These are phyloP conservation scores for Cyberlindnera meyerae DNA, from an alignment of 805 yeast species.

Conservation along the genomic window DNA sequence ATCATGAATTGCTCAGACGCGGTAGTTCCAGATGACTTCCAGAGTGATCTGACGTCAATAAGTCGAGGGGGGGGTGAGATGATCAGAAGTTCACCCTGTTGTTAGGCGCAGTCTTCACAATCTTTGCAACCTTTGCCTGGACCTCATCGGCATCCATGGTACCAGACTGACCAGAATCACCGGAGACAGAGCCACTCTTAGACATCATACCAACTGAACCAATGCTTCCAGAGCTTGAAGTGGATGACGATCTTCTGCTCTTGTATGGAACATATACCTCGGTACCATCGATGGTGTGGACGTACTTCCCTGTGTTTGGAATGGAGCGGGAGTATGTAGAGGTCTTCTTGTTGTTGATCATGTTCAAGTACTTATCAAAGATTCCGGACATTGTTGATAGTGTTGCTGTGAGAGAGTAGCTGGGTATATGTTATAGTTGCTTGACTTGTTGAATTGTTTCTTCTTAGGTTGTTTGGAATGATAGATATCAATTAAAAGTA, in stretches of 20 bases:
- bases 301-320: conserved; percentile 17
- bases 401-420: too few species aligned
- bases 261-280: conserved; percentile 19
- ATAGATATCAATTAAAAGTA: too few species aligned
- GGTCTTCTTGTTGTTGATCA: conserved; percentile 19
- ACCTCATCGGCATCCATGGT: conserved; percentile 5
- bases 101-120: conserved; percentile 17
- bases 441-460: too few species aligned
- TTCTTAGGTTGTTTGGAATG: too few species aligned
- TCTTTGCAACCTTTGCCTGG: conserved; percentile 7
- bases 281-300: conserved; percentile 14
- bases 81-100: conserved; percentile 21
- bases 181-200: conserved; percentile 4
- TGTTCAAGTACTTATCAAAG: conserved; percentile 26
- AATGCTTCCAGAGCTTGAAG: background rate
- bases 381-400: conserved; percentile 29
- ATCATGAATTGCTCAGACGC: too few species aligned
- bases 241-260: conserved; percentile 21
- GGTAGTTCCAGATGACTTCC: too few species aligned
- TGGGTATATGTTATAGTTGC: too few species aligned
- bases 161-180: conserved; percentile 1
- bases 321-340: conserved; percentile 17
- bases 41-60: too few species aligned
- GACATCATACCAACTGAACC: conserved; percentile 8
- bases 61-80: too few species aligned